A percentile compares a stretch with the other conserved stretches of the same genome.
Conservation (phyloP, 1,139 yeast genomes). For the Diutina rugosa region DNA sequence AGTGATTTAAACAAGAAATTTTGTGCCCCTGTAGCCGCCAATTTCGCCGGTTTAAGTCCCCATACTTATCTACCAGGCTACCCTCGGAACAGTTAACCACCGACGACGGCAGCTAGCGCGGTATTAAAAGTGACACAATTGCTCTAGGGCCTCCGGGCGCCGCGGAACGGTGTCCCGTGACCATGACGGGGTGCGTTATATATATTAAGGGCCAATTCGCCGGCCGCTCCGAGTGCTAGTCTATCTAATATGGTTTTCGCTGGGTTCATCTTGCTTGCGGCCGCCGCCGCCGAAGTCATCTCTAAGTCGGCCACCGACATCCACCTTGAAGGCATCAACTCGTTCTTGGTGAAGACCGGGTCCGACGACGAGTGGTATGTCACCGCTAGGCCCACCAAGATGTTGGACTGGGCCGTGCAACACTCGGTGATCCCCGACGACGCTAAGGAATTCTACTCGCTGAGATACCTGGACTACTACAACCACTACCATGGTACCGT, state of each 20-base stretch:
- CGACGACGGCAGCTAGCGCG: not conserved
- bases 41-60: too few relatives aligned
- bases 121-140: not conserved
- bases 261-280: not conserved
- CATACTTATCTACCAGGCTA: not conserved
- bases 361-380: not conserved
- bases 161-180: not conserved
- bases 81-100: not conserved
- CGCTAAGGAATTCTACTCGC: not conserved
- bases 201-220: not conserved
- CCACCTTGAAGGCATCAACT: not conserved
- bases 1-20: too few relatives aligned
- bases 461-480: constrained; percentile 1
- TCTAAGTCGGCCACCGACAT: not conserved
- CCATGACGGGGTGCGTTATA: not conserved
- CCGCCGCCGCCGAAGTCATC: not conserved
- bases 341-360: not conserved
- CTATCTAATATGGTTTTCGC: not conserved
- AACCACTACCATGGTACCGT: not conserved
- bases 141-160: not conserved
- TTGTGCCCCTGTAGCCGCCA: too few relatives aligned
- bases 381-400: not conserved
- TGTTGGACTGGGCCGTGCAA: not conserved
- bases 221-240: not conserved
- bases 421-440: not conserved